These are phyloP conservation scores for Solanum appendiculatum DNA, from an alignment of 257 asterid species.

Conservation along the genomic window DNA sequence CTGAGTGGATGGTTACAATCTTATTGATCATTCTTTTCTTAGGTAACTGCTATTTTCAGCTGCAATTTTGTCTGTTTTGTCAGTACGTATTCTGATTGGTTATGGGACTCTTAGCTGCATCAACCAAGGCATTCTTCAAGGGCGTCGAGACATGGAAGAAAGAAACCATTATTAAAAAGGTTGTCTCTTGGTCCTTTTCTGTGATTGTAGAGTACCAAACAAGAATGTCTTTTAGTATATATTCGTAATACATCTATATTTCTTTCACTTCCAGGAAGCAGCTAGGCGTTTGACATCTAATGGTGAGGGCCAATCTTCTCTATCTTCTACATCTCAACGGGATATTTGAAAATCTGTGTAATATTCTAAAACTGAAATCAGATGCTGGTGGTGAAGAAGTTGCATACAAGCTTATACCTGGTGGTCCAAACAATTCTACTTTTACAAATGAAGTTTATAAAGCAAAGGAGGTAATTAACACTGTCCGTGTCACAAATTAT, in stretches of 20 bases:
- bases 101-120: conserved; percentile 22
- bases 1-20: conserved; percentile 59
- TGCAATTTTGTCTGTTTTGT: neutral
- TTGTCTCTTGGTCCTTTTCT: neutral
- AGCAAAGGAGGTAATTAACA: conserved; percentile 20
- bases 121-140: conserved; percentile 48
- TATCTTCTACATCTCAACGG: neutral
- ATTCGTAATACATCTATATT: neutral
- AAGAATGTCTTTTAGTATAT: neutral
- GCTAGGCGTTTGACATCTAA: conserved; percentile 24
- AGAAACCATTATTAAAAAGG: conserved; percentile 42
- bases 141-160: conserved; percentile 53
- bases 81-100: neutral
- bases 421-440: conserved; percentile 22
- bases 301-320: conserved; percentile 20
- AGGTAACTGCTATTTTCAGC: conserved; percentile 18
- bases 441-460: conserved; percentile 11
- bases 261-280: conserved; percentile 26
- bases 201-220: neutral
- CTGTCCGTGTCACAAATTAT: neutral
- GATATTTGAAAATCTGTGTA: neutral
- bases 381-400: conserved; percentile 26
- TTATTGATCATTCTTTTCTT: conserved; percentile 45
- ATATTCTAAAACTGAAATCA: conserved; percentile 8
- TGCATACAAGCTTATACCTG: conserved; percentile 34